Percentiles rank a stretch among this genome's conserved stretches.
Conservation (phyloP, 2,329 filamentous ascomycete species). For the Botrytis sinoallii region DNA sequence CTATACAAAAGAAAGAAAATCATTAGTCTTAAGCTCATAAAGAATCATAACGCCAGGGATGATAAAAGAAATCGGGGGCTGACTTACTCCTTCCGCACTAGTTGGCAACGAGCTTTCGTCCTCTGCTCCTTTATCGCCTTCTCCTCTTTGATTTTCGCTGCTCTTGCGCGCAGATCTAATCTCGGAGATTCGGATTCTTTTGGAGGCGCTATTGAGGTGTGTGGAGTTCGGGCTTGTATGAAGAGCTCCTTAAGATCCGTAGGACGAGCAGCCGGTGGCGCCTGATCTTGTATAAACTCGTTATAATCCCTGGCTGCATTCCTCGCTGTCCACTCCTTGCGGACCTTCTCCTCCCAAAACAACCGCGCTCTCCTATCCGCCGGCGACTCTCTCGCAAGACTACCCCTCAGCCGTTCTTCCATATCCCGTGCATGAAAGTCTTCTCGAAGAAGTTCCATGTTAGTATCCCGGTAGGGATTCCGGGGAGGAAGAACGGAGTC, state of each 20-base stretch:
- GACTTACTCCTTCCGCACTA: neutral
- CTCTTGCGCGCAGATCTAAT: neutral
- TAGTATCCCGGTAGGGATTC: neutral
- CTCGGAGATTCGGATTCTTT: fast-evolving
- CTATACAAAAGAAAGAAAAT: neutral
- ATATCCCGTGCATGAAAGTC: neutral
- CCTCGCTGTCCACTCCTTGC: neutral
- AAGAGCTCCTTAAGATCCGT: neutral
- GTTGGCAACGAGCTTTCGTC: neutral
- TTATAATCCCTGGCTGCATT: neutral
- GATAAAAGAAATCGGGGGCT: neutral
- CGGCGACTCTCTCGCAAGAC: neutral
- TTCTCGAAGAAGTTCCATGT: neutral
- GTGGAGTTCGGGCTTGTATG: fast-evolving
- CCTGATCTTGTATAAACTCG: neutral
- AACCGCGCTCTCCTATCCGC: neutral
- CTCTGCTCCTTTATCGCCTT: neutral
- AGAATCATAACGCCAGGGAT: neutral
- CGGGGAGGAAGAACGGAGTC: neutral
- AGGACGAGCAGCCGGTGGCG: neutral
- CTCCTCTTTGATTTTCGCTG: neutral
- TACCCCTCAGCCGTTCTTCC: neutral
- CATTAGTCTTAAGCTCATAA: neutral
- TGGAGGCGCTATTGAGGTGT: fast-evolving
- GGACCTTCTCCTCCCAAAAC: neutral